These are phyloP conservation scores for Lathyrus sativus DNA, from an alignment of 306 rosid genomes.

Conservation along the genomic window DNA sequence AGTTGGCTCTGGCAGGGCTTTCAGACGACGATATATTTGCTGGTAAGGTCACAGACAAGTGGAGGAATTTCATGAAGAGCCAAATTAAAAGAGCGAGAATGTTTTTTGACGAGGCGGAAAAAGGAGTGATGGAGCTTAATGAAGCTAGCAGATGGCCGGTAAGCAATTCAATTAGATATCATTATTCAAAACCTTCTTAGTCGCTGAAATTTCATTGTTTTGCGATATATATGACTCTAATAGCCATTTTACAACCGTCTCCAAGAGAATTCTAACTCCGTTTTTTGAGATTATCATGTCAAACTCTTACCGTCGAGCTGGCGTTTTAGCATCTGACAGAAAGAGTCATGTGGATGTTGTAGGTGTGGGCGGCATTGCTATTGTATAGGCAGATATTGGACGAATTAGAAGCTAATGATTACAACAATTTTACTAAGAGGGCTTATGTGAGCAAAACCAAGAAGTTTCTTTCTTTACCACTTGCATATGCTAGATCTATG, in stretches of 20 bases:
- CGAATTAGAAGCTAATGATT: slow-evolving; percentile 82
- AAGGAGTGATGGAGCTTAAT: slow-evolving; percentile 55
- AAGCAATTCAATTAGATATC: slow-evolving; percentile 35
- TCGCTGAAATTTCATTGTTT: not conserved
- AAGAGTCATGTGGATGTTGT: slow-evolving; percentile 37
- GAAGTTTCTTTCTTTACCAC: slow-evolving; percentile 69
- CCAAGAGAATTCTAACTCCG: not conserved
- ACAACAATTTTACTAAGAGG: slow-evolving; percentile 71
- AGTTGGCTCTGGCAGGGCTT: slow-evolving; percentile 61
- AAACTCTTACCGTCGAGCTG: not conserved
- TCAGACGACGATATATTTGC: slow-evolving; percentile 62
- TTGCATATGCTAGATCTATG: slow-evolving; percentile 59
- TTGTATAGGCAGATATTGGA: slow-evolving; percentile 74
- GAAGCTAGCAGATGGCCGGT: slow-evolving; percentile 72
- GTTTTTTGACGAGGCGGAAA: slow-evolving; percentile 63
- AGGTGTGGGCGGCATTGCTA: slow-evolving; percentile 78
- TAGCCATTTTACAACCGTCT: not conserved
- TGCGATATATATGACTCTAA: not conserved
- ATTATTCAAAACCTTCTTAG: slow-evolving; percentile 15
- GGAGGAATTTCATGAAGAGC: slow-evolving; percentile 66
- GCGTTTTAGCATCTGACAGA: not conserved
- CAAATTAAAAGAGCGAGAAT: slow-evolving; percentile 64
- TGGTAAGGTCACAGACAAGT: slow-evolving; percentile 62
- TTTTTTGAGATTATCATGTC: not conserved
- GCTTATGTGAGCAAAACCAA: slow-evolving; percentile 79